Percentiles rank a stretch among this genome's conserved stretches.
These are phyloP conservation scores for Ulvella scutata DNA, from an alignment of 139 green algal genomes.

Conservation along the genomic window DNA sequence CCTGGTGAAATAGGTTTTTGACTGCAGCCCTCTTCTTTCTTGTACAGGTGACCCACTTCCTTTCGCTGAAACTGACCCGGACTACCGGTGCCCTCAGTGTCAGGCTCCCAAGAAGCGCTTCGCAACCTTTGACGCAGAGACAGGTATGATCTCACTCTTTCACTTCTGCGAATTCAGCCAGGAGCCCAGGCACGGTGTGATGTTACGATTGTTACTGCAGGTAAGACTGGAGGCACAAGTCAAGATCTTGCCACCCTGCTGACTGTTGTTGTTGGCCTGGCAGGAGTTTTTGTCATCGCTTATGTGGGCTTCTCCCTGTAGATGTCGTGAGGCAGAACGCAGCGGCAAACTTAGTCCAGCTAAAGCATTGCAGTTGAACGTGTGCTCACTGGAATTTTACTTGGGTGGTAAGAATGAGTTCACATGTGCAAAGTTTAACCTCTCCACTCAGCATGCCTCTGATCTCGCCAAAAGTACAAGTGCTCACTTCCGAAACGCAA, in stretches of 20 bases:
- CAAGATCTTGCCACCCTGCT: conserved; percentile 49
- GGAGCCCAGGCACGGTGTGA: not conserved
- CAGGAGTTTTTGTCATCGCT: conserved; percentile 18
- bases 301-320: conserved; percentile 36
- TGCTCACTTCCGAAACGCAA: too few species aligned
- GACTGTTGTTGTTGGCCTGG: conserved; percentile 47
- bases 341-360: too few species aligned
- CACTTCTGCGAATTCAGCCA: not conserved
- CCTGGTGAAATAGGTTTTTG: not conserved
- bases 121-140: conserved; percentile 69
- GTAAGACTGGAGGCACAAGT: conserved; percentile 33
- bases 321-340: too few species aligned
- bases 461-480: too few species aligned
- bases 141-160: conserved; percentile 32
- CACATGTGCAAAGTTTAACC: too few species aligned
- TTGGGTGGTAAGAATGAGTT: too few species aligned
- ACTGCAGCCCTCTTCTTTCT: not conserved
- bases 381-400: too few species aligned
- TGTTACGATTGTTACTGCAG: not conserved
- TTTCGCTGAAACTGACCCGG: not conserved
- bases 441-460: too few species aligned
- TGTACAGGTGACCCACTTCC: not conserved
- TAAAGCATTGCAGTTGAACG: too few species aligned
- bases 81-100: conserved; percentile 66
- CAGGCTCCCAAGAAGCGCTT: conserved; percentile 87